Evolutionary conservation across 495 filamentous ascomycete genomes (phyloP).

Genomic region (Usnea hakonensis): DNA sequence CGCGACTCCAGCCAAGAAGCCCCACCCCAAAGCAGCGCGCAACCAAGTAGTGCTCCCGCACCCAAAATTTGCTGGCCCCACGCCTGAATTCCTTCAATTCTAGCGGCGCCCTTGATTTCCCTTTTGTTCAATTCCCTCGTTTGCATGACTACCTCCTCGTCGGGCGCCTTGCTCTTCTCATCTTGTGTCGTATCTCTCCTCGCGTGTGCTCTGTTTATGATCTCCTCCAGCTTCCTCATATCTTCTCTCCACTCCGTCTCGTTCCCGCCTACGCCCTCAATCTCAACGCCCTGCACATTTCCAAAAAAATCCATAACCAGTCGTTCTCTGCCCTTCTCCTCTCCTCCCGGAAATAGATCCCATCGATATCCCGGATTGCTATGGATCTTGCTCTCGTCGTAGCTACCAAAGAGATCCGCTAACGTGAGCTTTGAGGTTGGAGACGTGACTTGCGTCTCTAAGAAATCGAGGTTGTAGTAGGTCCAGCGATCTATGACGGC

Average conservation of each 20-base stretch:
- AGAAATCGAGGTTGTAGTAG: constrained; percentile 96
- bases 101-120: constrained; percentile 14
- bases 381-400: constrained; percentile 91
- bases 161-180: constrained; percentile 6
- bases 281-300: constrained; percentile 93
- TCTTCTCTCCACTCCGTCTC: constrained; percentile 65
- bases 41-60: constrained; percentile 20
- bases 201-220: constrained; percentile 13
- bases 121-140: neutral
- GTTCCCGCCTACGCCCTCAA: constrained; percentile 52
- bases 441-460: constrained; percentile 82
- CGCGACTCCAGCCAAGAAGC: constrained; percentile 21
- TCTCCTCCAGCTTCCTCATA: constrained; percentile 33
- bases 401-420: constrained; percentile 91
- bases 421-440: constrained; percentile 76
- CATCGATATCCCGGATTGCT: constrained; percentile 85
- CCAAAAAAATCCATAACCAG: constrained; percentile 95
- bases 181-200: constrained; percentile 6
- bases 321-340: constrained; percentile 58
- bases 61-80: constrained; percentile 24
- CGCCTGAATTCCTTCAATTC: constrained; percentile 18
- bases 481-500: constrained; percentile 98
- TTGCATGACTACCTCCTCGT: neutral
- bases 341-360: constrained; percentile 80
- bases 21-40: constrained; percentile 24